Evolutionary conservation across 768 basidiomycete genomes (phyloP).

Genomic region (Serendipita sp.): DNA sequence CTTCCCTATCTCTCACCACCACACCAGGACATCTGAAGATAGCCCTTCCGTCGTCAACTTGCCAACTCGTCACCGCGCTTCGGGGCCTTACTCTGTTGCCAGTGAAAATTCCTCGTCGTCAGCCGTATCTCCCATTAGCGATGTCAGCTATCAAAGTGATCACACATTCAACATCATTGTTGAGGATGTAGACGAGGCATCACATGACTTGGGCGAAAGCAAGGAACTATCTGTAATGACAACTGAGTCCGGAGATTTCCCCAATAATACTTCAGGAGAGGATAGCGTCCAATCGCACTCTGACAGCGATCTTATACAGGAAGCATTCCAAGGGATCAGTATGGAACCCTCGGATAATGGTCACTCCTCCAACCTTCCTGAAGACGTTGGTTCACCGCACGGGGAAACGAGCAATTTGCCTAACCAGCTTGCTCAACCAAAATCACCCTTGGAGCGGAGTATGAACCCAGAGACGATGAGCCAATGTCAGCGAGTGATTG

Average conservation of each 20-base stretch:
- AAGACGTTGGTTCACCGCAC: neutral
- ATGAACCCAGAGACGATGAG: neutral
- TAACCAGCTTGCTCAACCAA: neutral
- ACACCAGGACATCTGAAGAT: neutral
- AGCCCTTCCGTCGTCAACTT: neutral
- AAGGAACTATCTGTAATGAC: neutral
- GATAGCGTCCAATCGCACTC: neutral
- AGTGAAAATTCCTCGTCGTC: neutral
- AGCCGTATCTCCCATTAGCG: neutral
- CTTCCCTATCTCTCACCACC: neutral
- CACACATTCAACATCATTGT: neutral
- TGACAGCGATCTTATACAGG: neutral
- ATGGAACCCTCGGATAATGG: neutral
- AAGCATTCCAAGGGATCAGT: neutral
- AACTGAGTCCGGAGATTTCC: neutral
- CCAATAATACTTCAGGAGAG: neutral
- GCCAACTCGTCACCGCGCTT: neutral
- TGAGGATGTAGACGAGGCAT: neutral
- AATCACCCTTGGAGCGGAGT: neutral
- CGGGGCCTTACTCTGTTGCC: neutral
- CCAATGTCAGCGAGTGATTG: neutral
- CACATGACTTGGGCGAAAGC: neutral
- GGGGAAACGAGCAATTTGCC: neutral
- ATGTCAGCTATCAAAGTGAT: neutral
- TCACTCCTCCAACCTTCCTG: neutral